Evolutionary conservation across 371 early-diverging fungal genomes (phyloP).

Genomic region (Rhizopus delemar): DNA sequence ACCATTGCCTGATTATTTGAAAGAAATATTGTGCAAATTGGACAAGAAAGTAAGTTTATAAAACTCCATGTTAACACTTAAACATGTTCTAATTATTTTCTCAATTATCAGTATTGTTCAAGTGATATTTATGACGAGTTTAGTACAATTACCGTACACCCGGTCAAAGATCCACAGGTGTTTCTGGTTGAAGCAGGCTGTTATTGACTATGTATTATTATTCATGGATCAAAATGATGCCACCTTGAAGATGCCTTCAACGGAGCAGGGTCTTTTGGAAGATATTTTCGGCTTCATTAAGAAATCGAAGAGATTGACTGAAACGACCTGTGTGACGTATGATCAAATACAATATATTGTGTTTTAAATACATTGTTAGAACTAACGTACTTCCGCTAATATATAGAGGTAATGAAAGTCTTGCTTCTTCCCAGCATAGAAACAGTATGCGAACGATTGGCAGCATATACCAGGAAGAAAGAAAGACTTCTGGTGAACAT

Average conservation of each 20-base stretch:
- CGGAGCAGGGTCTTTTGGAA: conserved; percentile 14
- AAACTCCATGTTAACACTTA: conserved; percentile 5
- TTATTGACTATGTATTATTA: conserved; percentile 6
- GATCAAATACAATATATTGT: conserved; percentile 18
- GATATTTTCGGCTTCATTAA: conserved; percentile 12
- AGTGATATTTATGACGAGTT: conserved; percentile 12
- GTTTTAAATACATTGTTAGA: conserved; percentile 19
- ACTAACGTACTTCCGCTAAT: conserved; percentile 16
- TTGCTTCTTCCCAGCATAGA: conserved; percentile 18
- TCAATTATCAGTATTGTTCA: conserved; percentile 8
- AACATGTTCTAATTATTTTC: conserved; percentile 10
- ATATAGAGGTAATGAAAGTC: conserved; percentile 17
- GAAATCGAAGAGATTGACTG: conserved; percentile 14
- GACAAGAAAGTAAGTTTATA: conserved; percentile 9
- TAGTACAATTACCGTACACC: conserved; percentile 2
- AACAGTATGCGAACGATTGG: conserved; percentile 17
- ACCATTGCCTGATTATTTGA: conserved; percentile 9
- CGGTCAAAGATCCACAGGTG: conserved; percentile 5
- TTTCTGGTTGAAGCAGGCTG: conserved; percentile 16
- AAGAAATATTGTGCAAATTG: conserved; percentile 8
- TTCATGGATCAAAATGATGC: conserved; percentile 16
- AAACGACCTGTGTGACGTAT: conserved; percentile 13
- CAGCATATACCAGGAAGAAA: conserved; percentile 14
- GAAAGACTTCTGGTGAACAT: conserved; percentile 13
- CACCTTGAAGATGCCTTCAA: conserved; percentile 6